Base-by-base conservation (phyloP, 2,329 filamentous ascomycete genomes). In the Paracamarosporium sp. region DNA sequence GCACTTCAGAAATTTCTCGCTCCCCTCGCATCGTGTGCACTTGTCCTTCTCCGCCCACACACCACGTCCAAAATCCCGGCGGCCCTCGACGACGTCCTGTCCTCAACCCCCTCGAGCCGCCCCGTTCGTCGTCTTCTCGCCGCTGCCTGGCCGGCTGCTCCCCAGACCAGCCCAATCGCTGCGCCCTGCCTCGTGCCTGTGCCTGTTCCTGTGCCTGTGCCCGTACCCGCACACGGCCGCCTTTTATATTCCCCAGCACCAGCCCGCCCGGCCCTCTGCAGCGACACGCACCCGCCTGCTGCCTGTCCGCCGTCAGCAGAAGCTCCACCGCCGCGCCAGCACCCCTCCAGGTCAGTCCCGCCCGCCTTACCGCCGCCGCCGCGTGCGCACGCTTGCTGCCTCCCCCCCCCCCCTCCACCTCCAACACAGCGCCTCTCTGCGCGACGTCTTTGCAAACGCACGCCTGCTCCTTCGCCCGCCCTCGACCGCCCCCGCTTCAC, bases 11-110 rank as follows among this genome's bases (percentile, higher is more conserved):
- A 41, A 41, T 62, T 62, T 60, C 61, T 63, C 64, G 63, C 61
- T 63, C 63, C 54, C 61, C 36, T 40, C 66, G 61, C 38, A 43
- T 46, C 46, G 38, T 25, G 61, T 59, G 47, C 47, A 50, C 47
- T 31, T 50, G 33, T 24, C 22, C 12, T 51, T 31, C 48, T 61
- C 66, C 44, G 30, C 47, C 33, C 71, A 72, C 69, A 72, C 65
- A 56, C 59, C 59, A 38, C 53, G 46, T 53, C 35, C 67, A 73
- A 73, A 71, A 70, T 73, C 67, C 52, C 60, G 64, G 68, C 68
- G 64, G 68, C 59, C 64, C 62, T 66, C 60, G 66, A 64, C 53
- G 56, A 57, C 60, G 61, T 65, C 61, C 45, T 57, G 46, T 46
- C 56, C 57, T 67, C 60, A 62, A 33, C 22, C 58, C 45, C 33